These are phyloP conservation scores for Vicia villosa DNA, from an alignment of 306 rosid species.

Conservation along the genomic window DNA sequence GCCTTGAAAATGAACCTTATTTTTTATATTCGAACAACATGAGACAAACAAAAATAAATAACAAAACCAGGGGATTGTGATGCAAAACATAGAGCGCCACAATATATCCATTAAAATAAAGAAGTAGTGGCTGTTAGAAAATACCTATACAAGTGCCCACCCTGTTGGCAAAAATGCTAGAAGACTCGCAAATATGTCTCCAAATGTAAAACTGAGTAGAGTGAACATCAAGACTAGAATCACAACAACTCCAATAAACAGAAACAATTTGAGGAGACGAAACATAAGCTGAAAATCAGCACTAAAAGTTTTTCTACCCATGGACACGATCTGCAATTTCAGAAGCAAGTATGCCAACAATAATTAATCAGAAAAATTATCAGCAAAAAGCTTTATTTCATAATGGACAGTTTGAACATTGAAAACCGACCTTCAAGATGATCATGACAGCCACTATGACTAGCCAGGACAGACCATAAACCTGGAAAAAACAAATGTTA, in stretches of 20 bases:
- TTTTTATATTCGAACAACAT: not conserved
- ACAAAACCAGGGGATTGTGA: not conserved
- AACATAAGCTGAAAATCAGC: conserved; percentile 99
- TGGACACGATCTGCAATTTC: conserved; percentile 75
- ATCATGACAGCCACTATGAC: conserved; percentile 80
- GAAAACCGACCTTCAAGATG: conserved; percentile 70
- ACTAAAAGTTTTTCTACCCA: conserved; percentile 91
- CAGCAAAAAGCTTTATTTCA: conserved; percentile 5
- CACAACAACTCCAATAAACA: conserved; percentile 66
- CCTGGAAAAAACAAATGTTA: conserved; percentile 57
- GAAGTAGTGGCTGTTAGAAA: conserved; percentile 9
- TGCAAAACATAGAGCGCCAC: conserved; percentile 19
- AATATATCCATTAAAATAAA: conserved; percentile 9
- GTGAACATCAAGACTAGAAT: conserved; percentile 61
- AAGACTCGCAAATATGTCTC: conserved; percentile 79
- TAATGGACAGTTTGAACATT: conserved; percentile 27
- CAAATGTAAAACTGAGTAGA: conserved; percentile 64
- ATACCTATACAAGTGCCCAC: conserved; percentile 92
- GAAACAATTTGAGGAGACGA: conserved; percentile 76
- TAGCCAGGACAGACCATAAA: conserved; percentile 89
- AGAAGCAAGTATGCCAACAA: conserved; percentile 31
- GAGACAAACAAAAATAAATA: conserved; percentile 16
- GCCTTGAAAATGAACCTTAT: not conserved
- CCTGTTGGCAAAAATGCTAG: conserved; percentile 93
- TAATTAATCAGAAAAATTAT: conserved; percentile 30